A percentile compares a stretch with the other conserved stretches of the same genome.
These are phyloP conservation scores for Moricandia moricandioides DNA, from an alignment of 345 rosid species.

Conservation along the genomic window DNA sequence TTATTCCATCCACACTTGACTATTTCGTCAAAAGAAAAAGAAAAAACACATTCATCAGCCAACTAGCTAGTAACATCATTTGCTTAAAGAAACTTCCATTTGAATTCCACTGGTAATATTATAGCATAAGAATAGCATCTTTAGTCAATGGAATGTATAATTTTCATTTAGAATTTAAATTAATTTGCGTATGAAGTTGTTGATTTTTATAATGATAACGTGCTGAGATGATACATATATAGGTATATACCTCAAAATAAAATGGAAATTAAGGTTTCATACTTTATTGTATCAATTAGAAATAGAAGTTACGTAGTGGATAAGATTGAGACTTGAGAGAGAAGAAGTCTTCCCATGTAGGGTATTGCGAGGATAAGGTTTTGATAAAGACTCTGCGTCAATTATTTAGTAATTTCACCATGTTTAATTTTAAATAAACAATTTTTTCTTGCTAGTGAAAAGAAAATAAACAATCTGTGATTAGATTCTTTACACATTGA, in stretches of 20 bases:
- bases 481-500: conserved; percentile 29
- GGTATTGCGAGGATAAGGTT: conserved; percentile 28
- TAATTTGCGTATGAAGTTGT: not conserved
- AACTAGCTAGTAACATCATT: conserved; percentile 23
- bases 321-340: conserved; percentile 23
- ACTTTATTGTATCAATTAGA: not conserved
- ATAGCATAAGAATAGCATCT: conserved; percentile 5
- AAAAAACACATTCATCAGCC: conserved; percentile 7
- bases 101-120: conserved; percentile 11
- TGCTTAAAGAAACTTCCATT: conserved; percentile 20
- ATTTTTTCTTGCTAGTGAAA: not conserved
- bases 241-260: not conserved
- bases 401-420: conserved; percentile 8
- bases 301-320: conserved; percentile 26
- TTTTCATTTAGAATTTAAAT: not conserved
- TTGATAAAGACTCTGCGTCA: conserved; percentile 26
- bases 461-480: not conserved
- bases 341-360: conserved; percentile 13
- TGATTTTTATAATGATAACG: not conserved
- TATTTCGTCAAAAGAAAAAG: conserved; percentile 21
- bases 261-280: not conserved
- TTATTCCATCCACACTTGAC: conserved; percentile 16
- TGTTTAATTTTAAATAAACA: not conserved
- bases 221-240: not conserved
- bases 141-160: conserved; percentile 1